Percentiles rank a stretch among this genome's conserved stretches.
Conservation (phyloP, 805 yeast species). For the Hyphopichia homilentoma region DNA sequence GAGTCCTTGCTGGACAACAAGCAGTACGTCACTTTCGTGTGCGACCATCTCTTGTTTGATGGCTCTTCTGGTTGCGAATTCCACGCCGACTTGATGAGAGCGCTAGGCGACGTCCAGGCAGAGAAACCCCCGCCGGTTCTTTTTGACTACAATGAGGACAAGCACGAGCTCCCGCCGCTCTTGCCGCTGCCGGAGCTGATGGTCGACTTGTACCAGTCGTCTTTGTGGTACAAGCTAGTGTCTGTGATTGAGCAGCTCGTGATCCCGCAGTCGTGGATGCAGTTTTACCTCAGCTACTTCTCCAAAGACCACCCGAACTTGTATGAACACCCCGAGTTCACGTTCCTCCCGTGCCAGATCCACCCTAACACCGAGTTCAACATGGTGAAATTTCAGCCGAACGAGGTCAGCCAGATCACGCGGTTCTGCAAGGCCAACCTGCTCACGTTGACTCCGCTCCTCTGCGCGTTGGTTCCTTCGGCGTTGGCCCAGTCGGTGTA, state of each 20-base stretch:
- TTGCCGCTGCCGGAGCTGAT: slow-evolving; percentile 7
- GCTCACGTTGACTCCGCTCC: slow-evolving; percentile 18
- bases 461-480: slow-evolving; percentile 11
- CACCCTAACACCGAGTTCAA: slow-evolving; percentile 6
- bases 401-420: slow-evolving; percentile 8
- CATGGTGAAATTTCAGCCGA: slow-evolving; percentile 10
- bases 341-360: slow-evolving; percentile 4
- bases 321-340: slow-evolving; percentile 10
- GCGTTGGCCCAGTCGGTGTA: slow-evolving; percentile 14
- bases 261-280: slow-evolving; percentile 2
- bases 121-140: too few species aligned
- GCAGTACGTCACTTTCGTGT: slow-evolving; percentile 17
- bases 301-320: slow-evolving; percentile 5
- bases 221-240: slow-evolving; percentile 3
- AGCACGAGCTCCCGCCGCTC: slow-evolving; percentile 1
- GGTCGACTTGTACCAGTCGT: slow-evolving; percentile 5
- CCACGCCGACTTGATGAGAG: slow-evolving; percentile 22
- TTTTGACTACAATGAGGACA: slow-evolving; percentile 8
- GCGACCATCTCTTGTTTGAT: slow-evolving; percentile 29
- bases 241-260: background rate
- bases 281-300: slow-evolving; percentile 3
- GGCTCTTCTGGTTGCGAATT: slow-evolving; percentile 29
- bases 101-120: too few species aligned
- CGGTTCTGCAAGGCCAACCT: slow-evolving; percentile 10
- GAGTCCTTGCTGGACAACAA: background rate